These are phyloP conservation scores for Saposhnikovia divaricata DNA, from an alignment of 129 eudicot genomes.

Conservation along the genomic window DNA sequence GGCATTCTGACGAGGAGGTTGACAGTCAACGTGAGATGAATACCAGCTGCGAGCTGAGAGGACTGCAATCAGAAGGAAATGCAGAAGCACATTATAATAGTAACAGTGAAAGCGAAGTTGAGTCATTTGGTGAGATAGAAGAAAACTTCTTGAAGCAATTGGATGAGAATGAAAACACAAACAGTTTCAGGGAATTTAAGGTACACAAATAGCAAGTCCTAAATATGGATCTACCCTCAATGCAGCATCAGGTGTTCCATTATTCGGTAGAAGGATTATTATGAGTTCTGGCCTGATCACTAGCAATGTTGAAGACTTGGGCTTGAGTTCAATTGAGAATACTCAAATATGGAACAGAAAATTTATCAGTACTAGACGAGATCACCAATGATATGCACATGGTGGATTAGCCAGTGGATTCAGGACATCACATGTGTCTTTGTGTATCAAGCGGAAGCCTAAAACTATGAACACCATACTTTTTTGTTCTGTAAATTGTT, in stretches of 20 bases:
- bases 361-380: background rate
- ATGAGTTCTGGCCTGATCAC: conserved; percentile 30
- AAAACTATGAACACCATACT: background rate
- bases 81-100: conserved; percentile 11
- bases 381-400: conserved; percentile 17
- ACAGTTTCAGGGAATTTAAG: conserved; percentile 32
- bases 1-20: conserved; percentile 35
- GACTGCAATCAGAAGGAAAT: conserved; percentile 38
- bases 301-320: conserved; percentile 36
- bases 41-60: conserved; percentile 55
- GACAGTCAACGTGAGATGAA: conserved; percentile 39
- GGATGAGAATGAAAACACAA: conserved; percentile 38
- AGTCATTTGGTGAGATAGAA: conserved; percentile 63
- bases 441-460: conserved; percentile 20
- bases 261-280: conserved; percentile 18
- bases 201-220: conserved; percentile 28
- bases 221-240: conserved; percentile 20
- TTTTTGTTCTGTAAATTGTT: conserved; percentile 14
- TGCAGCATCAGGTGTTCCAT: conserved; percentile 29
- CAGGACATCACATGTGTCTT: background rate
- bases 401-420: conserved; percentile 28
- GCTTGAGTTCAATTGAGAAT: conserved; percentile 17
- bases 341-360: conserved; percentile 1
- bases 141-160: conserved; percentile 52
- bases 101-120: conserved; percentile 28